Conservation (phyloP, 2,329 filamentous ascomycete species). For the Dactylonectria estremocensis region DNA sequence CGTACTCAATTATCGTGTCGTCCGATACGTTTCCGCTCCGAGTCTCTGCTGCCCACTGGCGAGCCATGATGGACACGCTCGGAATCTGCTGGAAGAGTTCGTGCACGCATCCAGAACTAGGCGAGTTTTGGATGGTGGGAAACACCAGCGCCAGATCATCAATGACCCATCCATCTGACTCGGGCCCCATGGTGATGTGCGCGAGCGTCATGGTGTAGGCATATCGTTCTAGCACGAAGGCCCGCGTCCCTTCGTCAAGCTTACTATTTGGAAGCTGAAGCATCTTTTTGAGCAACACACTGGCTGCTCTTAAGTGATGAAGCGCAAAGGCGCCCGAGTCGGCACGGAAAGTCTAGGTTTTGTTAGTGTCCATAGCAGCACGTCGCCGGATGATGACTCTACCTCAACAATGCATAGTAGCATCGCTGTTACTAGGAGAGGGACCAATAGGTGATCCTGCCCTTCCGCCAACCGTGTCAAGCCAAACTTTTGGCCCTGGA, state of each 20-base stretch:
- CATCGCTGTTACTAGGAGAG: conserved; percentile 3
- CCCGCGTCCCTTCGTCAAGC: background rate
- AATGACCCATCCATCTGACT: conserved; percentile 18
- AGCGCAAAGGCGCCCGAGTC: conserved; percentile 6
- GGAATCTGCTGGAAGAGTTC: conserved; percentile 17
- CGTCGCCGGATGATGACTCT: background rate
- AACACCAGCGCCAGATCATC: conserved; percentile 1
- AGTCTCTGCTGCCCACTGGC: background rate
- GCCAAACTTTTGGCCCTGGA: conserved; percentile 17
- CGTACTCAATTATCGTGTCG: background rate
- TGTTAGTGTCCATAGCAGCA: background rate
- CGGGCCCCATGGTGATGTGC: conserved; percentile 15
- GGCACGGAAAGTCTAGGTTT: conserved; percentile 4
- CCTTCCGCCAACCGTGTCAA: conserved; percentile 10
- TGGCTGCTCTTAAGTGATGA: conserved; percentile 7
- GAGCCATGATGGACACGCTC: conserved; percentile 1
- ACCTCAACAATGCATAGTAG: conserved; percentile 21
- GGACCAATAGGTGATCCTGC: background rate
- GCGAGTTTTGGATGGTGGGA: background rate
- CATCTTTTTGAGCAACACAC: conserved; percentile 3
- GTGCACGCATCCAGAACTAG: conserved; percentile 6
- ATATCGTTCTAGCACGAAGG: conserved; percentile 11
- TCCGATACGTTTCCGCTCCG: background rate
- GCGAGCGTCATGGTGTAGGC: conserved; percentile 18
- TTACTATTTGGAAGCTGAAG: conserved; percentile 11